Percentiles rank a stretch among this genome's conserved stretches.
Evolutionary conservation across 352 stramenopile genomes (phyloP).

Genomic region (Phytopythium helicoides): DNA sequence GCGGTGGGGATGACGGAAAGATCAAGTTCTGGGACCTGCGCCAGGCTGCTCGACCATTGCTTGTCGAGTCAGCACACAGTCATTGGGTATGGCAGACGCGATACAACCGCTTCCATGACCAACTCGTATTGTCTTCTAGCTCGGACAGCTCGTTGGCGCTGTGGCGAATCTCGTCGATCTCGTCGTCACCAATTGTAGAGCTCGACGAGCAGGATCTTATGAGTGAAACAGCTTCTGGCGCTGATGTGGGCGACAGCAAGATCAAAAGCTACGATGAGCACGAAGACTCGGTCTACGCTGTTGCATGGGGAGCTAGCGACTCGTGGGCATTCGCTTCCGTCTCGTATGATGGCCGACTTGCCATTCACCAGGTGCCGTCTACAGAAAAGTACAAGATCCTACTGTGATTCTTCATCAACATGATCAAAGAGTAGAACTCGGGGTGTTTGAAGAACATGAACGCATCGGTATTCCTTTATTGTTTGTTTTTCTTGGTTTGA

Average conservation of each 20-base stretch:
- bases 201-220: conserved; percentile 84
- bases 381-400: conserved; percentile 99
- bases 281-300: conserved; percentile 92
- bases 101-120: conserved; percentile 99
- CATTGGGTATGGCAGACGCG: conserved; percentile 91
- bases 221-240: conserved; percentile 49
- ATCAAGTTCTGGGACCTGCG: conserved; percentile 99
- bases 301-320: conserved; percentile 92
- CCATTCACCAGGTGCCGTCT: conserved; percentile 96
- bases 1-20: conserved; percentile 91
- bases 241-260: conserved; percentile 63
- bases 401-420: conserved; percentile 48
- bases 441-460: no score
- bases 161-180: conserved; percentile 96
- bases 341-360: conserved; percentile 94
- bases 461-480: background rate
- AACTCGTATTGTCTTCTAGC: conserved; percentile 93
- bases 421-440: no score
- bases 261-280: conserved; percentile 93
- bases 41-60: conserved; percentile 64
- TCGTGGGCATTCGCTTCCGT: conserved; percentile 96
- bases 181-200: conserved; percentile 94
- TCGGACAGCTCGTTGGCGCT: conserved; percentile 94
- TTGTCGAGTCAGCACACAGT: conserved; percentile 88
- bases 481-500: conserved; percentile 10